Percentiles rank a stretch among this genome's conserved stretches.
Evolutionary conservation across 805 yeast genomes (phyloP).

Genomic region (Kluyveromyces starmeri): DNA sequence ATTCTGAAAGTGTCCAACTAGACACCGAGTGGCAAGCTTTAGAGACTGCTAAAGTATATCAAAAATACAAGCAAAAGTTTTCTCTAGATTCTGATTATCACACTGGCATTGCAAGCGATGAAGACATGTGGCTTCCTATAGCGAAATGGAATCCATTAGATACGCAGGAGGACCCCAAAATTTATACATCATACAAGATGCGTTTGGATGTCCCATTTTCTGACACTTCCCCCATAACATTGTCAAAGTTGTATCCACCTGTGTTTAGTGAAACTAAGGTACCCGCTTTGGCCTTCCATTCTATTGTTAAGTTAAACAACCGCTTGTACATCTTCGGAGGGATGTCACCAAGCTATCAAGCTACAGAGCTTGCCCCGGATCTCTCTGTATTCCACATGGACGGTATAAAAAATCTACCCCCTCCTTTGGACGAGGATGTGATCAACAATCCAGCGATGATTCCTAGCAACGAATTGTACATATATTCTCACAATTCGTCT

Average conservation of each 20-base stretch:
- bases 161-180: neutral
- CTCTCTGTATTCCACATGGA: conserved; percentile 30
- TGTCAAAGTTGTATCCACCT: conserved; percentile 21
- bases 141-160: conserved; percentile 7
- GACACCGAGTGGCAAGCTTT: neutral
- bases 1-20: neutral
- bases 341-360: conserved; percentile 22
- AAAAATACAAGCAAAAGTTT: conserved; percentile 2
- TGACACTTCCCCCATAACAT: conserved; percentile 10
- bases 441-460: conserved; percentile 36
- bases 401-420: conserved; percentile 36
- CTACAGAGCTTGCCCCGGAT: conserved; percentile 25
- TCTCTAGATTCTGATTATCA: neutral
- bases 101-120: neutral
- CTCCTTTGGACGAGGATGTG: conserved; percentile 36
- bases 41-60: conserved; percentile 2
- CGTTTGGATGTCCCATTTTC: neutral
- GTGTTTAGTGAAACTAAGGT: conserved; percentile 33
- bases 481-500: conserved; percentile 34
- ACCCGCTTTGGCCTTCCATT: conserved; percentile 38
- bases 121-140: conserved; percentile 25
- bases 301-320: conserved; percentile 32
- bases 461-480: conserved; percentile 32
- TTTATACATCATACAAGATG: conserved; percentile 1
- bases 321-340: conserved; percentile 42